phyloP scores from a whole-genome alignment of 805 yeast genomes.

The Saccharomycopsis synnaedendra region DNA sequence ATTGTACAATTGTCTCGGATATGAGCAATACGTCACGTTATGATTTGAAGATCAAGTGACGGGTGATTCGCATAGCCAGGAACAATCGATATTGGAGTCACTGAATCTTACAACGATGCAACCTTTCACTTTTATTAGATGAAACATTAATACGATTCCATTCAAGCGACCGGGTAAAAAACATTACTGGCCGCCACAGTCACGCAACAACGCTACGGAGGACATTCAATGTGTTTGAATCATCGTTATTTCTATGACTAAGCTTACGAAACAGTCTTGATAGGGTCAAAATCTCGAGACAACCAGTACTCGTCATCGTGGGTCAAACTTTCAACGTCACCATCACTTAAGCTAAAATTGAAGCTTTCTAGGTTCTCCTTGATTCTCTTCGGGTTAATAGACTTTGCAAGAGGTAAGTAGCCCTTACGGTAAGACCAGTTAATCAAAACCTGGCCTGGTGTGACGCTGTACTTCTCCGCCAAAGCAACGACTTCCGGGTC shows the following conservation, averaged over 20 bases:
- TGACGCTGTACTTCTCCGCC: slow-evolving; percentile 88
- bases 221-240: no score
- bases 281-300: background rate
- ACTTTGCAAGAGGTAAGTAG: slow-evolving; percentile 43
- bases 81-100: no score
- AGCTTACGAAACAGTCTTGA: background rate
- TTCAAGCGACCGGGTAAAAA: no score
- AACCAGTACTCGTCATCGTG: slow-evolving; percentile 19
- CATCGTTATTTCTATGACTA: no score
- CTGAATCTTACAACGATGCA: no score
- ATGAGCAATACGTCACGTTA: no score
- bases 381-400: slow-evolving; percentile 26
- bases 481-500: slow-evolving; percentile 73
- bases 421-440: slow-evolving; percentile 53
- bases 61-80: no score
- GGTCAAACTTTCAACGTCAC: slow-evolving; percentile 26
- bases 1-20: no score
- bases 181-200: no score
- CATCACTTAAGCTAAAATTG: slow-evolving; percentile 29
- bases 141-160: no score
- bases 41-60: no score
- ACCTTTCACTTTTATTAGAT: no score
- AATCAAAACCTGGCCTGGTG: slow-evolving; percentile 40
- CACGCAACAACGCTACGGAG: background rate
- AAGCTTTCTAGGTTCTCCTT: slow-evolving; percentile 30